Percentiles rank a stretch among this genome's conserved stretches.
phyloP scores from a whole-genome alignment of 192 early-diverging fungal genomes.

The Paraglomus brasilianum region DNA sequence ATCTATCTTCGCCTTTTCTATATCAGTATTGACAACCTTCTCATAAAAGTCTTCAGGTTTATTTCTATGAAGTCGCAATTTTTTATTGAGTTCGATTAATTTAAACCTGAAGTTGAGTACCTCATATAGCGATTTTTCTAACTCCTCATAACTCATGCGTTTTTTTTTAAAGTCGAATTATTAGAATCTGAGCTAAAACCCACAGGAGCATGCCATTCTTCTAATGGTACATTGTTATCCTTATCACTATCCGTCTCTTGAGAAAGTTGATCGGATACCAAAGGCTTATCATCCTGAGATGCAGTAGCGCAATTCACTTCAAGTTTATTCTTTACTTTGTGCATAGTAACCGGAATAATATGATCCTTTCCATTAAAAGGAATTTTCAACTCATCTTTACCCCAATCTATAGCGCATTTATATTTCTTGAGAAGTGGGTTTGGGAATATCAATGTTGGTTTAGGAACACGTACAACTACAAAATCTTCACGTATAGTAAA shows the following conservation, averaged over 20 bases:
- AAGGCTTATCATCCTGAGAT: conserved; percentile 12
- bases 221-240: background rate
- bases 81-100: conserved; percentile 28
- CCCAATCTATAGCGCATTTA: conserved; percentile 9
- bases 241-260: conserved; percentile 8
- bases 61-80: background rate
- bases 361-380: background rate
- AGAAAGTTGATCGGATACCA: background rate
- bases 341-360: conserved; percentile 7
- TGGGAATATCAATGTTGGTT: conserved; percentile 9
- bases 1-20: conserved; percentile 6
- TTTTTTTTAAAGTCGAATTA: conserved; percentile 5
- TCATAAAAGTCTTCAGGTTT: background rate
- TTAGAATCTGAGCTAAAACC: conserved; percentile 3
- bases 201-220: conserved; percentile 15
- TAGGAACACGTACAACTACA: background rate
- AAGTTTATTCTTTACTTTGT: background rate
- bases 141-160: conserved; percentile 25
- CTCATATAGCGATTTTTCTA: conserved; percentile 25
- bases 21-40: background rate
- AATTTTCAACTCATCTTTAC: conserved; percentile 17
- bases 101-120: background rate
- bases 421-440: conserved; percentile 15
- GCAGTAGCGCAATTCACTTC: background rate
- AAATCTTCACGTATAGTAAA: background rate